These are phyloP conservation scores for Trematosphaeria pertusa DNA, from an alignment of 2,329 filamentous ascomycete species.

Conservation along the genomic window DNA sequence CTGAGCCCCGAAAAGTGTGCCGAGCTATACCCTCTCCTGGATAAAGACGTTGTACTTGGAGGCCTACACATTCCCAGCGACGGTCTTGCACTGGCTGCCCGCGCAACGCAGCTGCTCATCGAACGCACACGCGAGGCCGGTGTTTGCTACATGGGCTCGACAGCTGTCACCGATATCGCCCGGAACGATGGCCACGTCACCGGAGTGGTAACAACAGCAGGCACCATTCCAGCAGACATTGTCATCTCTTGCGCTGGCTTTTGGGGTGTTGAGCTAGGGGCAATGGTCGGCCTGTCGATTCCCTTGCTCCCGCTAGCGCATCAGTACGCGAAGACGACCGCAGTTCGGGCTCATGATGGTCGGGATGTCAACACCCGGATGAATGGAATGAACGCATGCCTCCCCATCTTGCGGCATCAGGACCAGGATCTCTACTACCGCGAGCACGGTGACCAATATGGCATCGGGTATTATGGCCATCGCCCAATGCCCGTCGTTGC, in stretches of 20 bases:
- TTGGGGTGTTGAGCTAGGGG: constrained; percentile 70
- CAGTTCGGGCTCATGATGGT: constrained; percentile 55
- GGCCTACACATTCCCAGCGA: constrained; percentile 68
- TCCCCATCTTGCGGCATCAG: constrained; percentile 68
- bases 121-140: constrained; percentile 64
- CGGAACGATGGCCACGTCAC: constrained; percentile 59
- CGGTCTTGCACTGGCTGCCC: constrained; percentile 66
- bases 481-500: constrained; percentile 67
- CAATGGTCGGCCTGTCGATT: constrained; percentile 65
- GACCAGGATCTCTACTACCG: constrained; percentile 71
- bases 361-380: constrained; percentile 49
- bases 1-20: constrained; percentile 61
- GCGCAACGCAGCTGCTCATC: constrained; percentile 68
- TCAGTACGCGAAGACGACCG: constrained; percentile 68
- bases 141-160: constrained; percentile 64
- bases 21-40: constrained; percentile 62
- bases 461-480: constrained; percentile 71
- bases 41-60: constrained; percentile 61
- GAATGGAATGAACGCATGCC: constrained; percentile 57
- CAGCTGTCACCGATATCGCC: constrained; percentile 65
- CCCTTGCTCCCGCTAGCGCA: constrained; percentile 68
- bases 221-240: constrained; percentile 64
- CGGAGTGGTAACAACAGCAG: constrained; percentile 60
- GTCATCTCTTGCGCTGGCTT: constrained; percentile 70
- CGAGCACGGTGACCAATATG: constrained; percentile 67